These are phyloP conservation scores for Thinopyrum elongatum DNA, from an alignment of 176 grass and related monocot species.

Conservation along the genomic window DNA sequence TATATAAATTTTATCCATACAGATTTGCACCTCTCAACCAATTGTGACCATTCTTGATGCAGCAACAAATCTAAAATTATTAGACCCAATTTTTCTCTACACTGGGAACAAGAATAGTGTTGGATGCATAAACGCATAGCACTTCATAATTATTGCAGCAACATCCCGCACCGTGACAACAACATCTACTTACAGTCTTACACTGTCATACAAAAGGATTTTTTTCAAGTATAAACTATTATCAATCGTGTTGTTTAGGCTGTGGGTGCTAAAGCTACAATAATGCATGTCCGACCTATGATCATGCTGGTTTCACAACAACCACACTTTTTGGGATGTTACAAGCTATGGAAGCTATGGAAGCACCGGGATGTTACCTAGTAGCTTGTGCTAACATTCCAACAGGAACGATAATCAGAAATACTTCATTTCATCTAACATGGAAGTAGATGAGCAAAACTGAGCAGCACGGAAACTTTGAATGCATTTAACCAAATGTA, in stretches of 20 bases:
- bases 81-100: background rate
- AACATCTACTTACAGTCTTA: background rate
- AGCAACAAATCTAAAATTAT: background rate
- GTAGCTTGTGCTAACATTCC: background rate
- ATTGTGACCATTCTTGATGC: background rate
- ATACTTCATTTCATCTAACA: background rate
- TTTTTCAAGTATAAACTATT: background rate
- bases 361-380: background rate
- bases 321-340: background rate
- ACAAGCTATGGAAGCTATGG: no score
- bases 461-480: background rate
- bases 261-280: background rate
- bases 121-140: background rate
- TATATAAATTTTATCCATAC: background rate
- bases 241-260: background rate
- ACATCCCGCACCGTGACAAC: background rate
- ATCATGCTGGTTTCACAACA: background rate
- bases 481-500: background rate
- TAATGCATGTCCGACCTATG: background rate
- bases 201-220: background rate
- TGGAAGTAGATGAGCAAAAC: background rate
- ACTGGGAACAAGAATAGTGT: background rate
- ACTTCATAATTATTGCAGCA: background rate
- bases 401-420: background rate
- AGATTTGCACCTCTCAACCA: background rate